Conservation (phyloP, 495 filamentous ascomycete genomes). For the Penicillium bovifimosum region DNA sequence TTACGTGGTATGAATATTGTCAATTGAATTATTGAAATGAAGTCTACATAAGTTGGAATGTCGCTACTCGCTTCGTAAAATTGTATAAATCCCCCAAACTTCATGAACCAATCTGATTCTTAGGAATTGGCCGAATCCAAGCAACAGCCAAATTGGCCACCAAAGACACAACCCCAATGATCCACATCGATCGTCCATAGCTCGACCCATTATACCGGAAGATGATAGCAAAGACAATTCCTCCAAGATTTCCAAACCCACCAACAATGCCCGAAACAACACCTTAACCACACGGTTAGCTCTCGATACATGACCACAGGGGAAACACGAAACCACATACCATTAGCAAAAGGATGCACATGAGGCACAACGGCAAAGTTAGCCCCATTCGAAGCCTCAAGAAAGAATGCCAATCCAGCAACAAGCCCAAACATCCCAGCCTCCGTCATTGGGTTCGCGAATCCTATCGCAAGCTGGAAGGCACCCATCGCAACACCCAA, state of each 20-base stretch:
- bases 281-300: constrained; percentile 25
- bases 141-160: constrained; percentile 57
- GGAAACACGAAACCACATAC: constrained; percentile 29
- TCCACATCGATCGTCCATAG: constrained; percentile 70
- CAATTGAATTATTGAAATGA: too few species aligned
- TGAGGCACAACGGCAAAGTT: constrained; percentile 85
- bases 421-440: constrained; percentile 72
- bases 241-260: constrained; percentile 76
- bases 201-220: constrained; percentile 68
- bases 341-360: constrained; percentile 70
- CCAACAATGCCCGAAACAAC: constrained; percentile 74
- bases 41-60: background rate
- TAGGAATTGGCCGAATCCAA: constrained; percentile 70
- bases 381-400: constrained; percentile 78
- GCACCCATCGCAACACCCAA: constrained; percentile 59
- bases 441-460: constrained; percentile 52
- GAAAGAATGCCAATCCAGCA: constrained; percentile 69
- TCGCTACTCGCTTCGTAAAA: background rate
- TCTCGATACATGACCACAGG: background rate
- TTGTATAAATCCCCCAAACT: background rate
- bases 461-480: constrained; percentile 67
- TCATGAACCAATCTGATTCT: constrained; percentile 15
- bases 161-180: constrained; percentile 73
- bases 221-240: constrained; percentile 79
- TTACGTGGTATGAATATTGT: too few species aligned